Percentiles rank a stretch among this genome's conserved stretches.
phyloP scores from a whole-genome alignment of 1,284 basidiomycete genomes.

The Thecaphora thlaspeos region DNA sequence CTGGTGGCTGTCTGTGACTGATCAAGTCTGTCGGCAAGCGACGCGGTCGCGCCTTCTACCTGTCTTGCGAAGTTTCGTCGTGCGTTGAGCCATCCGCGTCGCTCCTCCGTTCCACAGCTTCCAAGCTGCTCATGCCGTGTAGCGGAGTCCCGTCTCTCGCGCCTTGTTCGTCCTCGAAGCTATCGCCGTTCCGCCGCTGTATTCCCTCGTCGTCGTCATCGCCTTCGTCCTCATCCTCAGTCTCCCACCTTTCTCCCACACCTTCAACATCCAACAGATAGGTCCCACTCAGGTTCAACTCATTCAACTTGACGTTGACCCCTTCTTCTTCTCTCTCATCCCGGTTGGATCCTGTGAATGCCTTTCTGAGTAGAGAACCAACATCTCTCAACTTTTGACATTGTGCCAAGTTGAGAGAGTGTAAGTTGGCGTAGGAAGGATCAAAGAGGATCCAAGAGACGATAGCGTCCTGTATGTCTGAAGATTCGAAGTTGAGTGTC shows the following conservation, averaged over 20 bases:
- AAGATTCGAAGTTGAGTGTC: neutral
- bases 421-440: neutral
- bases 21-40: too few relatives aligned
- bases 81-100: too few relatives aligned
- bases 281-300: neutral
- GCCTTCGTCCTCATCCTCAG: neutral
- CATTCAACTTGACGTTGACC: too few relatives aligned
- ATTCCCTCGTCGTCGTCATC: neutral
- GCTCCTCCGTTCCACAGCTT: too few relatives aligned
- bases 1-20: too few relatives aligned
- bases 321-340: too few relatives aligned
- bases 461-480: neutral
- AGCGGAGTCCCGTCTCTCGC: too few relatives aligned
- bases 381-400: neutral
- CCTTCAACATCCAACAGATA: neutral
- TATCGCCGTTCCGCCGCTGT: too few relatives aligned
- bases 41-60: too few relatives aligned
- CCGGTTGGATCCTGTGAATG: neutral
- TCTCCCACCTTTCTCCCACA: neutral
- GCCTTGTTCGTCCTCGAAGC: too few relatives aligned
- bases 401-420: neutral
- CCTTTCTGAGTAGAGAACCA: neutral
- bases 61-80: too few relatives aligned
- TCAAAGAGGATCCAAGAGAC: neutral
- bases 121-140: too few relatives aligned